Conservation (phyloP, 2,329 filamentous ascomycete species). For the Colletotrichum sublineola region DNA sequence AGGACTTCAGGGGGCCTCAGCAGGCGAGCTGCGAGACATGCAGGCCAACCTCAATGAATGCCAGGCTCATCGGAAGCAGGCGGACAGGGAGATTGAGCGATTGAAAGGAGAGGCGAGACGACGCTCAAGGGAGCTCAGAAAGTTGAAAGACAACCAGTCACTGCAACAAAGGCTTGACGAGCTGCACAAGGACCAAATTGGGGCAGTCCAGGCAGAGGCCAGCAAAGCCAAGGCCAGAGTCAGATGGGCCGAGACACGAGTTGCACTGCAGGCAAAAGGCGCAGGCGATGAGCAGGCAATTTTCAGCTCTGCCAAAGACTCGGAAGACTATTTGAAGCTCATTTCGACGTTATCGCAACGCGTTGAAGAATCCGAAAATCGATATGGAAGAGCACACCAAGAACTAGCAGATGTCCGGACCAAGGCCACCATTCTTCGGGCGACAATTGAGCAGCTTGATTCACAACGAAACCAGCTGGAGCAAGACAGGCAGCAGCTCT, state of each 20-base stretch:
- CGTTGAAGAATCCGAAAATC: background rate
- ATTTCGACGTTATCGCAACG: background rate
- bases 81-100: background rate
- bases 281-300: background rate
- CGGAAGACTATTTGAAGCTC: background rate
- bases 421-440: background rate
- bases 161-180: background rate
- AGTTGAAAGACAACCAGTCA: too few relatives aligned
- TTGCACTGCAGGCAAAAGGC: background rate
- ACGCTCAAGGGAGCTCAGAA: constrained; percentile 7
- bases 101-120: background rate
- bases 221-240: background rate
- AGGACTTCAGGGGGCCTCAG: background rate
- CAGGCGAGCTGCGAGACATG: background rate
- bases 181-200: background rate
- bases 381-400: background rate
- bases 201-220: background rate
- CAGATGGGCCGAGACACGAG: background rate
- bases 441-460: background rate
- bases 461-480: background rate
- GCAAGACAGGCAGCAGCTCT: background rate
- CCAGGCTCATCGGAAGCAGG: background rate
- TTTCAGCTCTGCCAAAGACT: background rate
- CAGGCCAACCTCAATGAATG: background rate
- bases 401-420: background rate